Percentiles rank a stretch among this genome's conserved stretches.
Conservation (phyloP, 495 filamentous ascomycete species). For the Evernia prunastri region DNA sequence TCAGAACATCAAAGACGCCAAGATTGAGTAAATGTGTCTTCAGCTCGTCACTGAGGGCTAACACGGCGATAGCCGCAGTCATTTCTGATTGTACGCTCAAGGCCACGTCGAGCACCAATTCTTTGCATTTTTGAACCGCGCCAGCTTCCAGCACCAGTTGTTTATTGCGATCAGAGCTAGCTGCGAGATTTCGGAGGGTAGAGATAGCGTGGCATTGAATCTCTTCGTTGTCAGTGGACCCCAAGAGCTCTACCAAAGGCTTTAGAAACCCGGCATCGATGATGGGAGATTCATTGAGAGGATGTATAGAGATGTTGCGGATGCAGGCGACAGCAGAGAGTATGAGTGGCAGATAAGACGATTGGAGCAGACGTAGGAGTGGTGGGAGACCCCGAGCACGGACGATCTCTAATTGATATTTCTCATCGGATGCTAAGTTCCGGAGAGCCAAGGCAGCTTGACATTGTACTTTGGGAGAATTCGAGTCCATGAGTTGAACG, state of each 20-base stretch:
- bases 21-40: conserved; percentile 87
- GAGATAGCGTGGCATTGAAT: conserved; percentile 99
- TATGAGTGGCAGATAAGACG: conserved; percentile 89
- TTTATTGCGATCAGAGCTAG: conserved; percentile 95
- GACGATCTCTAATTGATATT: conserved; percentile 97
- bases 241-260: conserved; percentile 86
- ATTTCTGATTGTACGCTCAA: conserved; percentile 96
- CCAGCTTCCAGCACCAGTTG: conserved; percentile 91
- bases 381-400: conserved; percentile 76
- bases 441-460: conserved; percentile 91
- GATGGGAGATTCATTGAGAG: conserved; percentile 97
- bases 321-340: conserved; percentile 97
- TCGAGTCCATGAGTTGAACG: conserved; percentile 93
- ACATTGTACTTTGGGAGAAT: conserved; percentile 95
- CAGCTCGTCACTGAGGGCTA: conserved; percentile 91
- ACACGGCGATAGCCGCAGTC: conserved; percentile 97
- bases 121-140: conserved; percentile 96
- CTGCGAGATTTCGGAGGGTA: conserved; percentile 89
- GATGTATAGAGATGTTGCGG: conserved; percentile 97
- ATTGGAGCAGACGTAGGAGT: conserved; percentile 82
- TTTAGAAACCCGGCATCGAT: conserved; percentile 95
- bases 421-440: conserved; percentile 95
- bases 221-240: conserved; percentile 95
- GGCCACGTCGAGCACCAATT: conserved; percentile 87
- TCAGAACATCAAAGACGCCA: conserved; percentile 93